Base-by-base conservation (phyloP, 1,284 basidiomycete genomes). In the Sutorius eximius region DNA sequence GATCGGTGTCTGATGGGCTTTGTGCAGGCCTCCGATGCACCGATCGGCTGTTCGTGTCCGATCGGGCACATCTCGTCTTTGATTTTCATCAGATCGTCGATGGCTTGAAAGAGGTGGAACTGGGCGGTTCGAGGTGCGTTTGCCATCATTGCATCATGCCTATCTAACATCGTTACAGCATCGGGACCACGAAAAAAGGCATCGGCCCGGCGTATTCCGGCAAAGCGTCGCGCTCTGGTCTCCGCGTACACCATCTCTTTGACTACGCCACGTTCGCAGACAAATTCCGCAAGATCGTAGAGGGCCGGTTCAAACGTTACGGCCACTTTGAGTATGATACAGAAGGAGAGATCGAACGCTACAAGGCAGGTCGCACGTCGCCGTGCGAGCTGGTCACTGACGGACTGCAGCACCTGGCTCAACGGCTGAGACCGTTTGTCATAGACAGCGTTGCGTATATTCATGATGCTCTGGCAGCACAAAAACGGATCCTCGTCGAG, bases 71-170 rank as follows among this genome's bases (percentile, higher is more conserved):
- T 63, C 87, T 99, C 60, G 96, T 99, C 45, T 95, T 98, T 68
- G 96, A 98, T 73, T 99, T 99, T 75, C 96, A 99, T 75, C 96
- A 99, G 77, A 97, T 98, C 66, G 97, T 99, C 40, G 97, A 99
- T 68, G 97, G 97, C 16, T 77, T 99, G 66, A 99, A 99, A 74
- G 96, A 99, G 74, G 92, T 95, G 45, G 96, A 99, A 74, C 84
- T 98, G 15, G 97, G 97, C 34, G 93, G 93, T 18, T 89, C 86
- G 4, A 91, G 89, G 85, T 88, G 66, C 55, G 77, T 58, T 27
- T 32, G 43, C 37, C 46, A 36, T 37, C 36, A 13, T 34, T 42
- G 22, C 36, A 32, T 29, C 45, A 53, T 15, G 27, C 20, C 54
- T 6, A 32, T 59, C 49, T 52, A 45, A 55, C 36, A 43, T 50